Conservation (phyloP, 1,284 basidiomycete genomes). For the Trichosporon sp. region DNA sequence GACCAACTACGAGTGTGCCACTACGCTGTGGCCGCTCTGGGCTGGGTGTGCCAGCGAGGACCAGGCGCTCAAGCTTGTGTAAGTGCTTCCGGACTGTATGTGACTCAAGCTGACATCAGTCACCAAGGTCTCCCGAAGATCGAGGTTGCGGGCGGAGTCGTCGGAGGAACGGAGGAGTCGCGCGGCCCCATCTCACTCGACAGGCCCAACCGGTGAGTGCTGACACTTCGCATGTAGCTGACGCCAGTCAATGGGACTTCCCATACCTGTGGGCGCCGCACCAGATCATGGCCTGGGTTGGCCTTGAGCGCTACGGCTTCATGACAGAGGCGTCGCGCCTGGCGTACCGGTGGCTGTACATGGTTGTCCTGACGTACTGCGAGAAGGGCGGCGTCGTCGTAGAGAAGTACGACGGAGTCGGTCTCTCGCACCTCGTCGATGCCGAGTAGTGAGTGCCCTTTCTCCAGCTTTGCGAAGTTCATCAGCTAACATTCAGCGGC, state of each 20-base stretch:
- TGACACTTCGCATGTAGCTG: constrained; percentile 58
- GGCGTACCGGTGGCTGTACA: constrained; percentile 94
- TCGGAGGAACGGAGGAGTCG: constrained; percentile 94
- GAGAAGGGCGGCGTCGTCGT: constrained; percentile 97
- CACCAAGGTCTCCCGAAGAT: constrained; percentile 86
- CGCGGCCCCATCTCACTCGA: constrained; percentile 91
- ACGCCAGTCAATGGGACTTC: constrained; percentile 71
- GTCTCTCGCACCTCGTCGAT: constrained; percentile 88
- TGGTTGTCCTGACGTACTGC: constrained; percentile 61
- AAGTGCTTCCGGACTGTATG: constrained; percentile 44
- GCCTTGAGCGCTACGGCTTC: constrained; percentile 92
- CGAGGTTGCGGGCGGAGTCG: constrained; percentile 91
- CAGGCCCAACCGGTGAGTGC: constrained; percentile 83
- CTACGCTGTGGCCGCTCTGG: constrained; percentile 94
- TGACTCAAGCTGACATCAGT: constrained; percentile 49
- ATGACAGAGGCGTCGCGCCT: constrained; percentile 87
- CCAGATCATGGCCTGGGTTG: constrained; percentile 96
- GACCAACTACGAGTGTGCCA: constrained; percentile 91
- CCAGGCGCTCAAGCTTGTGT: constrained; percentile 89
- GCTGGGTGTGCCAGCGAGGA: constrained; percentile 92
- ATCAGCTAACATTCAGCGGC: constrained; percentile 53
- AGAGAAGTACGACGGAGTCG: constrained; percentile 98
- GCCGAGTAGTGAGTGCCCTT: constrained; percentile 69
- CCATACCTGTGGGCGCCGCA: constrained; percentile 77
- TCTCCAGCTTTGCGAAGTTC: background rate